These are phyloP conservation scores for Acacia pycnantha DNA, from an alignment of 331 rosid species.

Conservation along the genomic window DNA sequence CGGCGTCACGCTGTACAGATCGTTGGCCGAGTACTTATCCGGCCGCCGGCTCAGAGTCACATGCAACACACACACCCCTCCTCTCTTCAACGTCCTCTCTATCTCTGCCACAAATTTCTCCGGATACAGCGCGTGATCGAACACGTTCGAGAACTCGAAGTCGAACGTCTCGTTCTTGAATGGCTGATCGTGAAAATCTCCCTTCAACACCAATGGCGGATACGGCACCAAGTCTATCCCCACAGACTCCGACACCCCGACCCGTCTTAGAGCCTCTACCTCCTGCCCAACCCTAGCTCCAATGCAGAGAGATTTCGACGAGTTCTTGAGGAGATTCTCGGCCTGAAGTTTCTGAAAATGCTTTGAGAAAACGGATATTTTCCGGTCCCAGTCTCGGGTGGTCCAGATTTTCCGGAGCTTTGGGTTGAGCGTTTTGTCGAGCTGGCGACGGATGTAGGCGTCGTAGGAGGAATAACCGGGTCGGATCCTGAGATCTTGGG, in stretches of 20 bases:
- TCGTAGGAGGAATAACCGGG: slow-evolving; percentile 86
- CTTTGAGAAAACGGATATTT: slow-evolving; percentile 60
- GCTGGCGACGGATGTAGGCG: slow-evolving; percentile 70
- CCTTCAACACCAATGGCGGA: slow-evolving; percentile 76
- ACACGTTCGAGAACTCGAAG: slow-evolving; percentile 93
- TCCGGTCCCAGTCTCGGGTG: slow-evolving; percentile 93
- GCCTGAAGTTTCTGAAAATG: slow-evolving; percentile 49
- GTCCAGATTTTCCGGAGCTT: slow-evolving; percentile 80
- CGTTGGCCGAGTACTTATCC: slow-evolving; percentile 92
- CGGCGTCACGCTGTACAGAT: slow-evolving; percentile 64
- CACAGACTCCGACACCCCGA: slow-evolving; percentile 64
- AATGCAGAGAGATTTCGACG: slow-evolving; percentile 62
- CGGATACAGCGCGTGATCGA: slow-evolving; percentile 94
- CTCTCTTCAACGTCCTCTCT: slow-evolving; percentile 73
- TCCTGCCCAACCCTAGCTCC: slow-evolving; percentile 95
- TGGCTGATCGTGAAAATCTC: slow-evolving; percentile 83
- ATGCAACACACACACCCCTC: slow-evolving; percentile 78
- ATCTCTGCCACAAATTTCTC: slow-evolving; percentile 70
- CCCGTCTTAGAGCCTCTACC: slow-evolving; percentile 68
- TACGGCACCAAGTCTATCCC: slow-evolving; percentile 87
- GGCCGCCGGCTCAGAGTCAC: slow-evolving; percentile 61
- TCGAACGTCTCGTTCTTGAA: slow-evolving; percentile 59
- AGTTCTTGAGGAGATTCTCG: slow-evolving; percentile 39
- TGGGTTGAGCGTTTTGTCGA: slow-evolving; percentile 88
- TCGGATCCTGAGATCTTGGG: slow-evolving; percentile 59